Evolutionary conservation across 73 alveolate genomes (phyloP).

Genomic region (Urostyla sp.): DNA sequence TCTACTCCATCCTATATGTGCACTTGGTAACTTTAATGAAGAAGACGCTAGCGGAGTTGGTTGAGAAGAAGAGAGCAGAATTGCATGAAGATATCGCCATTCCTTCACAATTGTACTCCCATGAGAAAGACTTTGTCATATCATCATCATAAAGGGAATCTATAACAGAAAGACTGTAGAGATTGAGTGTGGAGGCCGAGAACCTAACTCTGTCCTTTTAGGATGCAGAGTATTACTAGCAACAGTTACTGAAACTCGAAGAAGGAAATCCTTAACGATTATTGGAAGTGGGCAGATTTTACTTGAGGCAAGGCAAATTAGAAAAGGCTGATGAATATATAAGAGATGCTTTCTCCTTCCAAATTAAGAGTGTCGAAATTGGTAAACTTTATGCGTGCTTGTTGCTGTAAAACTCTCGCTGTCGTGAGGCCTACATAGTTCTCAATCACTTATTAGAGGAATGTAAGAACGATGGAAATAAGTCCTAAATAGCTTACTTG

Average conservation of each 20-base stretch:
- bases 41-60: constrained; percentile 78
- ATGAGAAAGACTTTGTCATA: constrained; percentile 87
- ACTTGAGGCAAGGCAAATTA: constrained; percentile 77
- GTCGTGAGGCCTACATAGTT: constrained; percentile 74
- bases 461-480: constrained; percentile 66
- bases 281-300: constrained; percentile 75
- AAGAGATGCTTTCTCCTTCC: constrained; percentile 75
- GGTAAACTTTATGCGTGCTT: constrained; percentile 72
- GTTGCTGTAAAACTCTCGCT: constrained; percentile 53
- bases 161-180: constrained; percentile 78
- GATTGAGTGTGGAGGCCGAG: constrained; percentile 96
- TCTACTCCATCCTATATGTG: constrained; percentile 93
- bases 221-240: constrained; percentile 82
- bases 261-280: constrained; percentile 78
- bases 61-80: constrained; percentile 84
- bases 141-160: constrained; percentile 82
- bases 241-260: constrained; percentile 75
- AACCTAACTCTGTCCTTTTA: constrained; percentile 72
- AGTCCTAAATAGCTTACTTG: constrained; percentile 69
- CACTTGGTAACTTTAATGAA: constrained; percentile 91
- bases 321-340: constrained; percentile 80
- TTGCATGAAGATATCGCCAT: constrained; percentile 91
- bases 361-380: constrained; percentile 59
- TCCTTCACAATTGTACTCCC: constrained; percentile 73
- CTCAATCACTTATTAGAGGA: constrained; percentile 64